These are phyloP conservation scores for Neofusicoccum sp. DNA, from an alignment of 2,329 filamentous ascomycete species.

Conservation along the genomic window DNA sequence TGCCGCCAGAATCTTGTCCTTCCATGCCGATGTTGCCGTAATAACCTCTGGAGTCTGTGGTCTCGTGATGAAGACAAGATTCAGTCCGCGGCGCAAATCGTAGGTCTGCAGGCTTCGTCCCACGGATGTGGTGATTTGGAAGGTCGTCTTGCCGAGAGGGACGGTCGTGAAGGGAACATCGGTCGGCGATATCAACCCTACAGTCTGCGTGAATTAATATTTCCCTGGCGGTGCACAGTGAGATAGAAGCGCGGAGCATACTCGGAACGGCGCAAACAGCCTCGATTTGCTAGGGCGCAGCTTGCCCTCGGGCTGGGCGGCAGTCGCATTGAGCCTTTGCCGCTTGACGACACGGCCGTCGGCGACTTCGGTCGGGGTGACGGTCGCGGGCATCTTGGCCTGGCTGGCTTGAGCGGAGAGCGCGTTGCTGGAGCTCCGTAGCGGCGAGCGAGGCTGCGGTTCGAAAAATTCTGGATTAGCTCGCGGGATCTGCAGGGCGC, in stretches of 20 bases:
- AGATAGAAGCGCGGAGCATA: constrained; percentile 49
- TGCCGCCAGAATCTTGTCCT: constrained; percentile 82
- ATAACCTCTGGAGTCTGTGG: constrained; percentile 86
- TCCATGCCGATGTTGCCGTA: constrained; percentile 86
- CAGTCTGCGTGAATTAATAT: constrained; percentile 61
- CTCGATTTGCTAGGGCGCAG: constrained; percentile 56
- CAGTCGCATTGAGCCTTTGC: constrained; percentile 60
- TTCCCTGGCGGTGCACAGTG: constrained; percentile 18
- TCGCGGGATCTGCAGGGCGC: constrained; percentile 16
- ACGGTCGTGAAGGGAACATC: constrained; percentile 86
- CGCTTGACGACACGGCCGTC: constrained; percentile 69
- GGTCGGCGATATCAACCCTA: constrained; percentile 91
- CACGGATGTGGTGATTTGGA: constrained; percentile 95
- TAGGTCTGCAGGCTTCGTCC: constrained; percentile 93
- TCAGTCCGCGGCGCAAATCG: constrained; percentile 85
- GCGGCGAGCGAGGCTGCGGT: constrained; percentile 3
- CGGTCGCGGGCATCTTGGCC: constrained; percentile 24
- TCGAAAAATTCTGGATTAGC: constrained; percentile 22
- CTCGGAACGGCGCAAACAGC: constrained; percentile 92
- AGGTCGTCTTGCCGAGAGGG: constrained; percentile 89
- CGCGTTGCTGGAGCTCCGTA: constrained; percentile 8
- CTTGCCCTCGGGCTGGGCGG: constrained; percentile 32
- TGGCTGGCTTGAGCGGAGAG: not conserved
- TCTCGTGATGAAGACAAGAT: constrained; percentile 89
- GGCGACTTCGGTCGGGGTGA: constrained; percentile 45